phyloP scores from a whole-genome alignment of 768 basidiomycete genomes.

The Termitomyces sp. region DNA sequence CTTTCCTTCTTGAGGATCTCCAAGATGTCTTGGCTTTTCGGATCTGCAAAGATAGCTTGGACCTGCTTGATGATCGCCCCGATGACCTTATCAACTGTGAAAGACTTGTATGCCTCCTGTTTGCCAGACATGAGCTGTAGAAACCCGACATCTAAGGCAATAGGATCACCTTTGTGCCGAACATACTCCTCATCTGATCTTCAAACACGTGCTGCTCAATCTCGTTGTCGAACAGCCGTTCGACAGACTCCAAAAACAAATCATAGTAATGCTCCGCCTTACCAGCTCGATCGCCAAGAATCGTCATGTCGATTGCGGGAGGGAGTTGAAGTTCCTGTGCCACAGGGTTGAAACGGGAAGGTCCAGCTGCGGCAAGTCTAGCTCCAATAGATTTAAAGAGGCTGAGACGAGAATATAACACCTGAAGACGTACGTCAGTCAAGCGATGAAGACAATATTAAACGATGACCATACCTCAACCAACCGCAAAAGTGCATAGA shows the following conservation, averaged over 20 bases:
- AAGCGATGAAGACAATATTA: background rate
- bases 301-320: conserved; percentile 20
- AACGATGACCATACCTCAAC: conserved; percentile 61
- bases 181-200: conserved; percentile 85
- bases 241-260: conserved; percentile 79
- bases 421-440: conserved; percentile 34
- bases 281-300: conserved; percentile 29
- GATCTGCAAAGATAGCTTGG: conserved; percentile 63
- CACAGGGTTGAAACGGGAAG: conserved; percentile 16
- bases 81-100: conserved; percentile 91
- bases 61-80: conserved; percentile 89
- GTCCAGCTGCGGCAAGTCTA: conserved; percentile 32
- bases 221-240: conserved; percentile 89
- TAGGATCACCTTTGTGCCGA: conserved; percentile 64
- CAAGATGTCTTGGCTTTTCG: conserved; percentile 67
- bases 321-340: conserved; percentile 26
- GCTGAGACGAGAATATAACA: conserved; percentile 74
- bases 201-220: conserved; percentile 85
- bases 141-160: background rate
- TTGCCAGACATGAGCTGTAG: background rate
- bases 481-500: conserved; percentile 81
- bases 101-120: conserved; percentile 80
- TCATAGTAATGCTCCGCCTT: conserved; percentile 73
- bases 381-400: conserved; percentile 70
- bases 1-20: conserved; percentile 69